Conservation (phyloP, 169 alveolate species). For the Plasmodium berghei region DNA sequence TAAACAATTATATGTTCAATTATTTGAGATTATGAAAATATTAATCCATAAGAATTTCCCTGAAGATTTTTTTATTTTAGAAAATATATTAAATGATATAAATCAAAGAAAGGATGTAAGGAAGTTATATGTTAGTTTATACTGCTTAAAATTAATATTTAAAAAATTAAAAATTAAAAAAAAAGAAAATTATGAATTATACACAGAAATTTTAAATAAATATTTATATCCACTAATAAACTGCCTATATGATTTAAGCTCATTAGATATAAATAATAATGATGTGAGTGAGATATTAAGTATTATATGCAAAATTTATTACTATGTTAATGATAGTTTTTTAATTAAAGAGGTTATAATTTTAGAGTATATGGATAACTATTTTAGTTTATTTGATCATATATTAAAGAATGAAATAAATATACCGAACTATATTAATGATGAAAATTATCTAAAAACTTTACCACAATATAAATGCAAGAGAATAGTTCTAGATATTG, state of each 20-base stretch:
- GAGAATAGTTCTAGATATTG: conserved; percentile 38
- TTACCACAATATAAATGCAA: conserved; percentile 72
- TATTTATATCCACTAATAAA: conserved; percentile 62
- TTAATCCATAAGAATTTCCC: conserved; percentile 55
- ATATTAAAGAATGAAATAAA: conserved; percentile 58
- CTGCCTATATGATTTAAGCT: conserved; percentile 59
- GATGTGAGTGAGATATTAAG: conserved; percentile 57
- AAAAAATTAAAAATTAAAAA: conserved; percentile 64
- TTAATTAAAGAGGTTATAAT: conserved; percentile 53
- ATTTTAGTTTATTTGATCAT: conserved; percentile 62
- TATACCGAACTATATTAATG: conserved; percentile 31
- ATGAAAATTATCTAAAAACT: conserved; percentile 50
- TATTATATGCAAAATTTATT: conserved; percentile 54
- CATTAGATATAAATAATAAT: conserved; percentile 43
- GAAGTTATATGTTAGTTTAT: conserved; percentile 42
- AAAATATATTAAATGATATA: conserved; percentile 41
- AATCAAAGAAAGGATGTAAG: conserved; percentile 69
- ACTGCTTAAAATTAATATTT: conserved; percentile 55
- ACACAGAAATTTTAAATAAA: conserved; percentile 47
- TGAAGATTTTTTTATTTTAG: conserved; percentile 29
- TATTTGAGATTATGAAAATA: conserved; percentile 60
- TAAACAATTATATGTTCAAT: conserved; percentile 43
- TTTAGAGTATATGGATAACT: conserved; percentile 61
- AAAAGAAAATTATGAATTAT: conserved; percentile 50
- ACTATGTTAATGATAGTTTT: conserved; percentile 57